Percentiles rank a stretch among this genome's conserved stretches.
Conservation (phyloP, 2,329 filamentous ascomycete species). For the Sclerotinia trifoliorum region DNA sequence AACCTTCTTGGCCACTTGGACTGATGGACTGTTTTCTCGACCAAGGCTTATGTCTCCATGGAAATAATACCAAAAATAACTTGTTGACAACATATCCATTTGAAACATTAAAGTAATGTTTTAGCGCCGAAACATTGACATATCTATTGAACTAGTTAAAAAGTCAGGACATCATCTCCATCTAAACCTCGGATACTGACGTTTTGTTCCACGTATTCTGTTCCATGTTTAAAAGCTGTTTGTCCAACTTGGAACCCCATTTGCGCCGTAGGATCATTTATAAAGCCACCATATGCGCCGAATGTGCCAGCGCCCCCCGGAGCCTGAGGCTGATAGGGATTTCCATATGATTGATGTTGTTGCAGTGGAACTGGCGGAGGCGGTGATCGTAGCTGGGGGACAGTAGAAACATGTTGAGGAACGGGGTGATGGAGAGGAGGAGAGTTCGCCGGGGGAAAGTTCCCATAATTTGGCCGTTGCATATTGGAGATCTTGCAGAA, state of each 20-base stretch:
- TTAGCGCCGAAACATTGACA: slow-evolving; percentile 87
- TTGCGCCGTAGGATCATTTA: slow-evolving; percentile 92
- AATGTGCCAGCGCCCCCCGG: slow-evolving; percentile 52
- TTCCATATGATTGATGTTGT: slow-evolving; percentile 65
- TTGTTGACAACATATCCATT: slow-evolving; percentile 97
- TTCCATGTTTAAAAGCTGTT: slow-evolving; percentile 84
- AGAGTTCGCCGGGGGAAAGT: slow-evolving; percentile 66
- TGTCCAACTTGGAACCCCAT: slow-evolving; percentile 94
- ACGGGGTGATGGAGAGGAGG: slow-evolving; percentile 96
- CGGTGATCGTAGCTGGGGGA: slow-evolving; percentile 93
- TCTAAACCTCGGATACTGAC: slow-evolving; percentile 48
- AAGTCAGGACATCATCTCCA: slow-evolving; percentile 25
- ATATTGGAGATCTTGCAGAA: slow-evolving; percentile 48
- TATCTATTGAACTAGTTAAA: slow-evolving; percentile 67
- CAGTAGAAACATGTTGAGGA: slow-evolving; percentile 96
- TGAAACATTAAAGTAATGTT: slow-evolving; percentile 99
- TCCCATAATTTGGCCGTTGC: slow-evolving; percentile 83
- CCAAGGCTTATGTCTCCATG: slow-evolving; percentile 97
- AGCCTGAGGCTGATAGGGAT: slow-evolving; percentile 68
- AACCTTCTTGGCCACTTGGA: slow-evolving; percentile 66
- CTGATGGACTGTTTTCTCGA: slow-evolving; percentile 80
- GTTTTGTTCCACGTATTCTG: slow-evolving; percentile 94
- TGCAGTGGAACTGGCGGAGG: slow-evolving; percentile 74
- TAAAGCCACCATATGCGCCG: slow-evolving; percentile 83
- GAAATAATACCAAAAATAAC: slow-evolving; percentile 88